Percentiles rank a stretch among this genome's conserved stretches.
phyloP scores from a whole-genome alignment of 202 grass and related monocot species.

The Setaria italica region DNA sequence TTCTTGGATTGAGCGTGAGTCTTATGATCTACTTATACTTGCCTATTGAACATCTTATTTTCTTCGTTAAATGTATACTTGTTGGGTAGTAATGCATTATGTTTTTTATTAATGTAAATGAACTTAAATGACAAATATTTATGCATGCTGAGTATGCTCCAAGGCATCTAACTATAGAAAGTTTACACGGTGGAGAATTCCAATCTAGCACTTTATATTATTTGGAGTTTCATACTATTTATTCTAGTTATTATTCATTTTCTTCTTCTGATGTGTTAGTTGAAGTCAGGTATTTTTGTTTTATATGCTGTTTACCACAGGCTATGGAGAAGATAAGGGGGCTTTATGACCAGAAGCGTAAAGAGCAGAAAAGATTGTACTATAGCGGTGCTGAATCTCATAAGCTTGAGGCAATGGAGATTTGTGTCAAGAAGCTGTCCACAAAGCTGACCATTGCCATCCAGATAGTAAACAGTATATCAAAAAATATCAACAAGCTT shows the following conservation, averaged over 20 bases:
- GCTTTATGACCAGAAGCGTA: slow-evolving; percentile 52
- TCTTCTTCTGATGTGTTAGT: not conserved
- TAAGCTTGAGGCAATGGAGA: slow-evolving; percentile 55
- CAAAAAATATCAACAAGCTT: slow-evolving; percentile 64
- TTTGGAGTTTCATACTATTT: not conserved
- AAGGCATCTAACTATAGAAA: too few relatives aligned
- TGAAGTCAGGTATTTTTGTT: not conserved
- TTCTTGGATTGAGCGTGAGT: too few relatives aligned
- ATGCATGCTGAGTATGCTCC: too few relatives aligned
- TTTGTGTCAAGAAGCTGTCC: slow-evolving; percentile 53
- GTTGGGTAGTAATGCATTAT: too few relatives aligned
- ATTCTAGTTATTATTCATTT: slow-evolving; percentile 1
- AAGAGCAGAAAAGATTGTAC: slow-evolving; percentile 41
- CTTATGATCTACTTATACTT: too few relatives aligned
- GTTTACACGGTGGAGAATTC: too few relatives aligned
- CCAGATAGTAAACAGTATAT: slow-evolving; percentile 55
- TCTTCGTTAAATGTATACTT: too few relatives aligned
- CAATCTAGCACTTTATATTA: not conserved
- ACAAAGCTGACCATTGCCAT: slow-evolving; percentile 63
- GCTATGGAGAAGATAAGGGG: slow-evolving; percentile 64
- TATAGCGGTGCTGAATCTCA: slow-evolving; percentile 54
- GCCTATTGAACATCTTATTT: too few relatives aligned
- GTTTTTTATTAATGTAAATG: too few relatives aligned
- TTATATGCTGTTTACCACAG: slow-evolving; percentile 44
- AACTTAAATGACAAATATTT: too few relatives aligned